Conservation (phyloP, 129 eudicot species). For the Solidago caesia region DNA sequence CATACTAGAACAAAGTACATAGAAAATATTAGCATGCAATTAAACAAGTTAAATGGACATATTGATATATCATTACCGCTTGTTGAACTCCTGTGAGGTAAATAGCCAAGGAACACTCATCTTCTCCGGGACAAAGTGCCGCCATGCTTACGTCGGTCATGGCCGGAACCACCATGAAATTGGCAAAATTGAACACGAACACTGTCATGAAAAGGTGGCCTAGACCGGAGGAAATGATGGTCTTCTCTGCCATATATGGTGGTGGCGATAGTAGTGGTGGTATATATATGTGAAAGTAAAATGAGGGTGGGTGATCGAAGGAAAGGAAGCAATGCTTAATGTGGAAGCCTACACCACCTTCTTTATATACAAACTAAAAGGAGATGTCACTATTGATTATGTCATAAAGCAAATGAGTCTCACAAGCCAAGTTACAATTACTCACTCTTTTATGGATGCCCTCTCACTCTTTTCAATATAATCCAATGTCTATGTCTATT, state of each 20-base stretch:
- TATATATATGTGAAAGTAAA: neutral
- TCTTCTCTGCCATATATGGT: conserved; percentile 27
- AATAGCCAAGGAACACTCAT: conserved; percentile 61
- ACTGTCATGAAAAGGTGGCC: conserved; percentile 60
- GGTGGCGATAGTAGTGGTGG: neutral
- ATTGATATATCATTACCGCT: conserved; percentile 21
- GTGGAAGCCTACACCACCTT: conserved; percentile 22
- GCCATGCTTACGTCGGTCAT: conserved; percentile 62
- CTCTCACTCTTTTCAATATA: conserved; percentile 7
- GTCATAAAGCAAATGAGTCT: conserved; percentile 35
- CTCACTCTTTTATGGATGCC: conserved; percentile 13
- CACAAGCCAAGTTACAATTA: conserved; percentile 39
- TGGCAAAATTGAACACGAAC: conserved; percentile 48
- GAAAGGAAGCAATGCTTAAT: conserved; percentile 32
- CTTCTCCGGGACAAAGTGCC: conserved; percentile 65
- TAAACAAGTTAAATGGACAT: neutral
- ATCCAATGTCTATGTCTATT: neutral
- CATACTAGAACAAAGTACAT: neutral
- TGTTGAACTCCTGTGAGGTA: conserved; percentile 60
- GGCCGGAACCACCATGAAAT: conserved; percentile 66
- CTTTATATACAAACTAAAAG: conserved; percentile 16
- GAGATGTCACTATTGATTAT: conserved; percentile 26
- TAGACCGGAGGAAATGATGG: conserved; percentile 36
- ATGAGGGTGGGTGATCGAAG: neutral
- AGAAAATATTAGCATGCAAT: neutral